Conservation (phyloP, 2,329 filamentous ascomycete species). For the Cordyceps militaris region DNA sequence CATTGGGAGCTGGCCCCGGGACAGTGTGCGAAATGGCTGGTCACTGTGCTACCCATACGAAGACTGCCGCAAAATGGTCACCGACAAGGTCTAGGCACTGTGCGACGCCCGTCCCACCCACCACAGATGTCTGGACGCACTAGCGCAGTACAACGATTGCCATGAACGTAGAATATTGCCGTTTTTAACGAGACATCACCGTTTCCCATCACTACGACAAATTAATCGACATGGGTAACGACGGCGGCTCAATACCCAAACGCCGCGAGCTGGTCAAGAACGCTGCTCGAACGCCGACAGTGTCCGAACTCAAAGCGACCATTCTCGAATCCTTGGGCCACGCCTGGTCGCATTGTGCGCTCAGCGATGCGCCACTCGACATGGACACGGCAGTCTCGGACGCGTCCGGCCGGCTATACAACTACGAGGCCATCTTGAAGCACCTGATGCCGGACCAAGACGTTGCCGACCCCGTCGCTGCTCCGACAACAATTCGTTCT, state of each 20-base stretch:
- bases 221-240: constrained; percentile 71
- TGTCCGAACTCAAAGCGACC: constrained; percentile 82
- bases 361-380: constrained; percentile 71
- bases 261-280: constrained; percentile 94
- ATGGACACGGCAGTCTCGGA: constrained; percentile 74
- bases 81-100: too few relatives aligned
- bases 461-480: constrained; percentile 41
- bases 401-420: constrained; percentile 77
- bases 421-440: constrained; percentile 82
- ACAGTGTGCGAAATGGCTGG: not conserved
- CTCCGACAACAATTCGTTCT: constrained; percentile 60
- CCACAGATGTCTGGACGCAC: not conserved
- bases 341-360: constrained; percentile 77
- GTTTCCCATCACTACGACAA: constrained; percentile 11
- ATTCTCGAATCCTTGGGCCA: constrained; percentile 79
- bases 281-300: constrained; percentile 73
- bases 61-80: too few relatives aligned
- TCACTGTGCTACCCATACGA: not conserved
- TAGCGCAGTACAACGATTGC: not conserved
- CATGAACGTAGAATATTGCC: not conserved
- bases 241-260: constrained; percentile 92
- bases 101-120: constrained; percentile 6
- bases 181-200: not conserved
- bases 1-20: not conserved
- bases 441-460: constrained; percentile 53